Evolutionary conservation across 805 yeast species (phyloP).

Genomic region (Candida incommunis): DNA sequence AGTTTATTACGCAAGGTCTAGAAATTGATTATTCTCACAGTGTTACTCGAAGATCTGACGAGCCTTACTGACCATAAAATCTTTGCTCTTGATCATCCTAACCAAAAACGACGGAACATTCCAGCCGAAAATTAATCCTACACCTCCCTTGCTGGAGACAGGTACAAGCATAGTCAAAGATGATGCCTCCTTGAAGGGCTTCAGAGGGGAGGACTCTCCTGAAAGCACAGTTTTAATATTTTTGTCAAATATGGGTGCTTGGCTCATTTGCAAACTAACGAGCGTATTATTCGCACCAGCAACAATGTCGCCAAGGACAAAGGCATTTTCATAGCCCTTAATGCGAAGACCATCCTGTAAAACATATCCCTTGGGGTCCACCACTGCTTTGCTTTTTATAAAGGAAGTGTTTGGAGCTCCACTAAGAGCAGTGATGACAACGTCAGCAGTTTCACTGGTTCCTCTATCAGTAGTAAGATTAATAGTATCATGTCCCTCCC

Average conservation of each 20-base stretch:
- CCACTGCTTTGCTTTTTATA: background rate
- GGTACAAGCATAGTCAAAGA: background rate
- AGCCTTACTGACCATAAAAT: background rate
- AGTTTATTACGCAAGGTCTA: too few species aligned
- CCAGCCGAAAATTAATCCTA: background rate
- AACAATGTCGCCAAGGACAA: background rate
- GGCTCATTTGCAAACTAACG: background rate
- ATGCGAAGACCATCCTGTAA: background rate
- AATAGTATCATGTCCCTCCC: background rate
- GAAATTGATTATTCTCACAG: too few species aligned
- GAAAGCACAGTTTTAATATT: background rate
- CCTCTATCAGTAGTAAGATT: background rate
- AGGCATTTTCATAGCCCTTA: background rate
- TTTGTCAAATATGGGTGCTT: background rate
- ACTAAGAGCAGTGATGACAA: background rate
- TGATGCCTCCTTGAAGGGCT: background rate
- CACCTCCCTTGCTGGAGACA: background rate
- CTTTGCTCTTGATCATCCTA: background rate
- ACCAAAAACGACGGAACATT: background rate
- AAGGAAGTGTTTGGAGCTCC: background rate
- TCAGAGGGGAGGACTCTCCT: background rate
- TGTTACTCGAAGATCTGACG: background rate
- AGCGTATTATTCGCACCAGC: background rate
- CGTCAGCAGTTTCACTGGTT: background rate
- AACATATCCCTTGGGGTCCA: background rate